Conservation (phyloP, 495 filamentous ascomycete genomes). For the Elasticomyces elasticus region DNA sequence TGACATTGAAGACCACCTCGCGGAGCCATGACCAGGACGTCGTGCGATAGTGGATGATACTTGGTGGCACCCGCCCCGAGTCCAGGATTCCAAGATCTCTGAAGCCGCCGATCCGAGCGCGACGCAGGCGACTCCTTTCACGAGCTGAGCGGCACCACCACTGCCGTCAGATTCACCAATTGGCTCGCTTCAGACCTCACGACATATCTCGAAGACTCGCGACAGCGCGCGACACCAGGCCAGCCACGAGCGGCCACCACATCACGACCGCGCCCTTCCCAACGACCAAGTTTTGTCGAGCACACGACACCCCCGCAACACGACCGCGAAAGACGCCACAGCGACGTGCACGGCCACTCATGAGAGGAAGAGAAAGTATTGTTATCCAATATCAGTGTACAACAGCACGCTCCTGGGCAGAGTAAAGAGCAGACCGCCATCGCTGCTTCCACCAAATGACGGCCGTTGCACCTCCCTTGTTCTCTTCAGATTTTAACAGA, state of each 20-base stretch:
- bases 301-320: conserved; percentile 1
- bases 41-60: background rate
- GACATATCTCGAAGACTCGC: background rate
- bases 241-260: background rate
- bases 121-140: background rate
- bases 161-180: background rate
- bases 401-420: background rate
- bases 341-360: background rate
- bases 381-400: background rate
- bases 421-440: background rate
- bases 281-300: background rate
- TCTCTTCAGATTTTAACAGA: conserved; percentile 61
- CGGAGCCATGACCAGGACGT: conserved; percentile 17
- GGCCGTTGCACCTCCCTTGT: conserved; percentile 88
- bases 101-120: background rate
- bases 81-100: no score
- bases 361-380: background rate
- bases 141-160: background rate
- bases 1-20: no score
- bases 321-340: background rate
- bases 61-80: background rate
- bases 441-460: conserved; percentile 53
- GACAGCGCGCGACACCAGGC: background rate
- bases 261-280: background rate
- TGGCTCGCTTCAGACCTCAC: background rate